A percentile compares a stretch with the other conserved stretches of the same genome.
These are phyloP conservation scores for Babjeviella inositovora DNA, from an alignment of 805 yeast species.

Conservation along the genomic window DNA sequence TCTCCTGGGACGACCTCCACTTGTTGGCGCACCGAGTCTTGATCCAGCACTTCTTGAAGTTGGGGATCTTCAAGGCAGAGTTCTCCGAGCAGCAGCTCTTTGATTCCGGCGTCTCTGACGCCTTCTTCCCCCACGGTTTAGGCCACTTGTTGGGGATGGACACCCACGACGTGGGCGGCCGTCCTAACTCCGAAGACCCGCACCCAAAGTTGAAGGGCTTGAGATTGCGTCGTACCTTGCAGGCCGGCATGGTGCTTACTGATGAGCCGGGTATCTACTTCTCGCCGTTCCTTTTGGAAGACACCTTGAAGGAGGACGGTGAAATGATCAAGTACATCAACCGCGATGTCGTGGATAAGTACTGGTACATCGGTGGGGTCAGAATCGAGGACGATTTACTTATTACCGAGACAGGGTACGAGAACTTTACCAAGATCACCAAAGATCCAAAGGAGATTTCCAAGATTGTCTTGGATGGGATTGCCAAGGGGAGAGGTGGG, in stretches of 20 bases:
- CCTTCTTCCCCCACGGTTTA: constrained; percentile 89
- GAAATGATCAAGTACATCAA: constrained; percentile 27
- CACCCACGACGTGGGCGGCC: constrained; percentile 91
- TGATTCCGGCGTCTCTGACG: constrained; percentile 52
- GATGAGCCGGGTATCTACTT: constrained; percentile 94
- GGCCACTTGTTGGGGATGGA: constrained; percentile 93
- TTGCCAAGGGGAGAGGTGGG: constrained; percentile 38
- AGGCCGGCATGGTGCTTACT: constrained; percentile 74
- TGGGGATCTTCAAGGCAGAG: constrained; percentile 58
- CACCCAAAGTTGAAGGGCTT: constrained; percentile 64
- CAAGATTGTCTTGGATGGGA: constrained; percentile 57
- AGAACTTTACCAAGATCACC: constrained; percentile 70
- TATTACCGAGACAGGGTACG: constrained; percentile 62
- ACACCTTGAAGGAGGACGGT: constrained; percentile 29
- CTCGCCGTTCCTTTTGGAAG: constrained; percentile 64
- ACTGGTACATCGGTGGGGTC: constrained; percentile 91
- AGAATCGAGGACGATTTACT: constrained; percentile 89
- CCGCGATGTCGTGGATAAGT: constrained; percentile 49
- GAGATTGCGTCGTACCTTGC: constrained; percentile 61
- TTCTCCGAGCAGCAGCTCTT: constrained; percentile 48
- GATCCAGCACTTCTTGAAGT: constrained; percentile 47
- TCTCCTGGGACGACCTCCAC: constrained; percentile 75
- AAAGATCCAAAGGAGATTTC: constrained; percentile 76
- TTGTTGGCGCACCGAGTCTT: constrained; percentile 63
- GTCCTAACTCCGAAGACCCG: constrained; percentile 71